Percentiles rank a stretch among this genome's conserved stretches.
These are phyloP conservation scores for Albifimbria verrucaria DNA, from an alignment of 2,329 filamentous ascomycete species.

Conservation along the genomic window DNA sequence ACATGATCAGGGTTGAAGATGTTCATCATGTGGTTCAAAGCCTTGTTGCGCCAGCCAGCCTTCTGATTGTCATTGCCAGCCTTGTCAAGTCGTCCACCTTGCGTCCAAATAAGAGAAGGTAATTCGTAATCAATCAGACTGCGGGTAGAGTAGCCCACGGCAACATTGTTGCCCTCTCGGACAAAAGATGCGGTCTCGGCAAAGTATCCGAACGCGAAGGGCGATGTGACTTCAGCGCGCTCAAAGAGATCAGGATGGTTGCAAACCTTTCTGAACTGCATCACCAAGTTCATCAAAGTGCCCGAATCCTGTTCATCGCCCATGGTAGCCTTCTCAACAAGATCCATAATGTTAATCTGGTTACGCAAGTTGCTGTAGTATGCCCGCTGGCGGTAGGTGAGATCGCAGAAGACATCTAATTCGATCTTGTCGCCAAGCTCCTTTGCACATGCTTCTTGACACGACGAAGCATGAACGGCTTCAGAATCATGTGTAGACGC, in stretches of 20 bases:
- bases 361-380: slow-evolving; percentile 91
- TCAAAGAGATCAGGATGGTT: slow-evolving; percentile 98
- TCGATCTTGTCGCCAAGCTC: slow-evolving; percentile 99
- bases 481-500: slow-evolving; percentile 96
- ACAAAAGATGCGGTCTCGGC: slow-evolving; percentile 95
- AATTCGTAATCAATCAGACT: slow-evolving; percentile 82
- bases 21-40: slow-evolving; percentile 79
- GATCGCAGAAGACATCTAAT: slow-evolving; percentile 90
- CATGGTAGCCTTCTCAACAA: slow-evolving; percentile 93
- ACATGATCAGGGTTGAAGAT: slow-evolving; percentile 84
- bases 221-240: slow-evolving; percentile 85
- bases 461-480: slow-evolving; percentile 98
- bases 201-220: slow-evolving; percentile 79
- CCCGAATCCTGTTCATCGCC: slow-evolving; percentile 94
- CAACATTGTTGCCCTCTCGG: slow-evolving; percentile 76
- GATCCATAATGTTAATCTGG: slow-evolving; percentile 97
- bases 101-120: slow-evolving; percentile 78
- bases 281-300: slow-evolving; percentile 97
- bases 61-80: slow-evolving; percentile 68
- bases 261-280: slow-evolving; percentile 99
- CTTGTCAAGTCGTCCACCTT: slow-evolving; percentile 72
- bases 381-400: slow-evolving; percentile 92
- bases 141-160: slow-evolving; percentile 82
- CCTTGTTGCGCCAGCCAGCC: slow-evolving; percentile 78
- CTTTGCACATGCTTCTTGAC: slow-evolving; percentile 99